These are phyloP conservation scores for Viridothelium virens DNA, from an alignment of 495 filamentous ascomycete genomes.

Conservation along the genomic window DNA sequence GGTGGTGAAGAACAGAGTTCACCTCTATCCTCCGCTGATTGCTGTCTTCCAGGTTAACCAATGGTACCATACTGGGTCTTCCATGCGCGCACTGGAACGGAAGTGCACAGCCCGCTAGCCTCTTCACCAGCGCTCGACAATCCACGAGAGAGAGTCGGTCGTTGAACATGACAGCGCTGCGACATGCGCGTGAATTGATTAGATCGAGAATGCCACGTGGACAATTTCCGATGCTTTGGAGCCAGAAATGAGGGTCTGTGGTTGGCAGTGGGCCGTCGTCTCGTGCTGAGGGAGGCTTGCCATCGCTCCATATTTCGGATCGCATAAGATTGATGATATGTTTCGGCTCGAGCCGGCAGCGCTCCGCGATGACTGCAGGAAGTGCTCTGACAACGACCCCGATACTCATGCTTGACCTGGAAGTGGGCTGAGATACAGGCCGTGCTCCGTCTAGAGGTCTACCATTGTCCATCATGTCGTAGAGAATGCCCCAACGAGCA, in stretches of 20 bases:
- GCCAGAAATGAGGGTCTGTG: slow-evolving; percentile 40
- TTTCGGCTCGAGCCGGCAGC: slow-evolving; percentile 63
- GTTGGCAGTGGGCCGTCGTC: background rate
- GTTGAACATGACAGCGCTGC: slow-evolving; percentile 96
- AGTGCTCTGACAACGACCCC: slow-evolving; percentile 44
- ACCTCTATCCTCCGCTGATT: slow-evolving; percentile 10
- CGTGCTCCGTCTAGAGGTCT: slow-evolving; percentile 14
- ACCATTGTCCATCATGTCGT: slow-evolving; percentile 33
- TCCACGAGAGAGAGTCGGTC: slow-evolving; percentile 59
- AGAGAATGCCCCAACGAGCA: slow-evolving; percentile 63
- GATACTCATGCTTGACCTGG: slow-evolving; percentile 26
- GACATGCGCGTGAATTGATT: slow-evolving; percentile 81
- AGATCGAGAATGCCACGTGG: slow-evolving; percentile 76
- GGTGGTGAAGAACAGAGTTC: background rate
- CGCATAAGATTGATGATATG: slow-evolving; percentile 64
- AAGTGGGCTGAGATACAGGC: slow-evolving; percentile 19
- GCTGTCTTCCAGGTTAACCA: slow-evolving; percentile 23
- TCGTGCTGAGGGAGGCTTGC: background rate
- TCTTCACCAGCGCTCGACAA: slow-evolving; percentile 55
- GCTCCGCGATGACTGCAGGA: slow-evolving; percentile 63
- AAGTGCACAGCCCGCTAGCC: slow-evolving; percentile 62
- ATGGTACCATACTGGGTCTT: slow-evolving; percentile 36
- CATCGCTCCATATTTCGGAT: slow-evolving; percentile 56
- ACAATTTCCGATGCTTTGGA: slow-evolving; percentile 54
- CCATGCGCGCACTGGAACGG: slow-evolving; percentile 78